Conservation (phyloP, 2,329 filamentous ascomycete genomes). For the Penicillium sp. region DNA sequence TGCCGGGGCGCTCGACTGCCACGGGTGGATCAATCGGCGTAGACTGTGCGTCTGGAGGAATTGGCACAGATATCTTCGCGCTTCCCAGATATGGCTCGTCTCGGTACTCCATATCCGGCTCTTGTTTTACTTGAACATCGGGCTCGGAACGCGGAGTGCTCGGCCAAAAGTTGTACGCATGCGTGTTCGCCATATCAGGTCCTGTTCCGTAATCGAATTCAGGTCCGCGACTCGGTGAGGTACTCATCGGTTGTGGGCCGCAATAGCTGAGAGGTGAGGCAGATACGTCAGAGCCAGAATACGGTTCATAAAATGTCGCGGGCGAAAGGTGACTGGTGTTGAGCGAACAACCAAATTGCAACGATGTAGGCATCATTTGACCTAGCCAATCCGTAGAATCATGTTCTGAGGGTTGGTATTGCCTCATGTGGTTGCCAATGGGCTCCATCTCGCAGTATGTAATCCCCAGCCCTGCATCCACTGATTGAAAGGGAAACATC, state of each 20-base stretch:
- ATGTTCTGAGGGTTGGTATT: conserved; percentile 24
- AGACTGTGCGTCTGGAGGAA: conserved; percentile 15
- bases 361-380: conserved; percentile 26
- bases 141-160: conserved; percentile 31
- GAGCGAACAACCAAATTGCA: conserved; percentile 29
- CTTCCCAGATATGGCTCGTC: conserved; percentile 19
- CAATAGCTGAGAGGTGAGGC: conserved; percentile 33
- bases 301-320: conserved; percentile 30
- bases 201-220: conserved; percentile 23
- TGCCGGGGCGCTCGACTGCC: not conserved
- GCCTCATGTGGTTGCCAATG: conserved; percentile 26
- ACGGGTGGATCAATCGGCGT: not conserved
- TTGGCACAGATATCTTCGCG: not conserved
- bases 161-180: conserved; percentile 32
- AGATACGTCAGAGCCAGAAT: conserved; percentile 28
- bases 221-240: conserved; percentile 33
- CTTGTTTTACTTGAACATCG: conserved; percentile 17
- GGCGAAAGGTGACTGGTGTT: conserved; percentile 28
- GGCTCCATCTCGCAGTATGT: conserved; percentile 33
- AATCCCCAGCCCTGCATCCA: conserved; percentile 38
- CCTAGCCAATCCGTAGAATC: conserved; percentile 31
- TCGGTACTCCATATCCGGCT: conserved; percentile 24
- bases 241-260: conserved; percentile 27
- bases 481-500: conserved; percentile 25
- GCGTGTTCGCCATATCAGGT: conserved; percentile 21